Evolutionary conservation across 805 yeast genomes (phyloP), one percentile per base, ranked within the genome.

Genomic region (Hanseniaspora clermontiae): DNA sequence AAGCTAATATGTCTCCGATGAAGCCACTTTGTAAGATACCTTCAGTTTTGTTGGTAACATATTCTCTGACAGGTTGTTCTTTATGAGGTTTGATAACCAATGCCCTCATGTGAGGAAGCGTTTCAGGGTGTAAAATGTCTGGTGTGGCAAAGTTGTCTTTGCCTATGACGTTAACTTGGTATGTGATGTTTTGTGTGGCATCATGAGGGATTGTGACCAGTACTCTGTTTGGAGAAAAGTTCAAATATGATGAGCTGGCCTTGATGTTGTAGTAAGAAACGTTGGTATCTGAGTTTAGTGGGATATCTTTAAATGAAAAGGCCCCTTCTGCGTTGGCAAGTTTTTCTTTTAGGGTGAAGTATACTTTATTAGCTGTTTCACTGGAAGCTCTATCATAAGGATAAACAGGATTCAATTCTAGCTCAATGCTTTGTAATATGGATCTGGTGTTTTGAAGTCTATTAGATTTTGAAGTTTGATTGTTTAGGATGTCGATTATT

Each of bases 1-100:
- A 70, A 49, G 67, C 65, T 10, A 72, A 38, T 9, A 74, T 60
- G 1, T 66, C 65, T 10, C 72, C 75, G 1, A 73, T 39, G 3
- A 72, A 70, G 1, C 76, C 77, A 43, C 64, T 60, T 39, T 68
- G 62, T 2, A 72, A 59, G 4, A 74, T 49, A 5, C 74, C 68
- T 3, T 59, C 57, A 24, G 65, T 63, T 58, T 75, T 67, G 14
- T 62, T 57, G 58, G 65, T 65, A 31, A 71, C 57, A 58, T 72
- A 74, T 3, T 59, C 56, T 46, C 75, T 64, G 12, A 59, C 49
- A n/a, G 75, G 74, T 0, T 60, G 60, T 11, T 61, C 60, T 5
- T 63, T 61, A 14, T 68, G 61, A 15, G 65, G 58, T 7, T 64
- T 55, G 10, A 68, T 60, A 5, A 56, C 55, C 9, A 72, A 53